phyloP scores from a whole-genome alignment of 1,284 basidiomycete species.

The Fomitopsis palustris region DNA sequence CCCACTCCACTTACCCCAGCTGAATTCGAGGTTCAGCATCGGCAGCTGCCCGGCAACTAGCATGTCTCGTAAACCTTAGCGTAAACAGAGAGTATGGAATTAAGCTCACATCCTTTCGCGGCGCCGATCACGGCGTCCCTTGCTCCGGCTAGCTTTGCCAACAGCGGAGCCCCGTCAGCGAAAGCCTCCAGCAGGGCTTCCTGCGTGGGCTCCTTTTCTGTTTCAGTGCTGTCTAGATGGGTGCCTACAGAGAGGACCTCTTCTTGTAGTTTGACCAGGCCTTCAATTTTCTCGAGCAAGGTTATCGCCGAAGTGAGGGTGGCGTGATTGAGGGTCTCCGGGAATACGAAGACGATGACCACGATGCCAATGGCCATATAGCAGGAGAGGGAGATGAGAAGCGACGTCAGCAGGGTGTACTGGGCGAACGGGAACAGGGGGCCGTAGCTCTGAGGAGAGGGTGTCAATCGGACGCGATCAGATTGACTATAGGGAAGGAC shows the following conservation, averaged over 20 bases:
- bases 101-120: conserved; percentile 21
- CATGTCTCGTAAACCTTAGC: neutral
- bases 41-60: conserved; percentile 39
- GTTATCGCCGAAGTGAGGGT: conserved; percentile 32
- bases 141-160: conserved; percentile 27
- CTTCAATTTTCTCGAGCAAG: conserved; percentile 33
- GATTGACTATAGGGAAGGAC: too few species aligned
- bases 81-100: neutral
- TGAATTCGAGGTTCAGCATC: conserved; percentile 51
- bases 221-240: neutral
- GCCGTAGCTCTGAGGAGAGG: conserved; percentile 36
- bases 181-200: conserved; percentile 28
- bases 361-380: conserved; percentile 61
- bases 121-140: conserved; percentile 22
- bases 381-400: conserved; percentile 56
- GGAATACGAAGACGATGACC: conserved; percentile 64
- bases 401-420: conserved; percentile 57
- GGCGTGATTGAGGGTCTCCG: conserved; percentile 63
- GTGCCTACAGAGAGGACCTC: conserved; percentile 31
- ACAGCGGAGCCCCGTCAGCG: conserved; percentile 26
- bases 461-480: neutral
- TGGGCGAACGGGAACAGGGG: conserved; percentile 63
- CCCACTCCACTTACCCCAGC: conserved; percentile 51
- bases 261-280: conserved; percentile 36
- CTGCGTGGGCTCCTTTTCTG: conserved; percentile 17